These are phyloP conservation scores for Rubus parviflorus DNA, from an alignment of 306 rosid species.

Conservation along the genomic window DNA sequence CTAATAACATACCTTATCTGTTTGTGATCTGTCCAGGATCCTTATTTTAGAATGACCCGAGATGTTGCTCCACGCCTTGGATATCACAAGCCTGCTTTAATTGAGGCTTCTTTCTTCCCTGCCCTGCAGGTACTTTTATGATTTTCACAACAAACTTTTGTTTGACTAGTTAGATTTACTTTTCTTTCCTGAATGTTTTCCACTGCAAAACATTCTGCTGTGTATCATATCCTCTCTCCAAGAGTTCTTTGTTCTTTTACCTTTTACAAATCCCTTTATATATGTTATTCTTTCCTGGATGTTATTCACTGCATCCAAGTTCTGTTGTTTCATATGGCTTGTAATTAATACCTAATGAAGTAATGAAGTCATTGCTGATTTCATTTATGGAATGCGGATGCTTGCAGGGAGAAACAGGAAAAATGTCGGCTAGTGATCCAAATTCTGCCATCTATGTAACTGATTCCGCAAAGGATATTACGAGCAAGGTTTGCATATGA, in stretches of 20 bases:
- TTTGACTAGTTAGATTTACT: neutral
- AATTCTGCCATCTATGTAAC: constrained; percentile 97
- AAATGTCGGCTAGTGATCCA: constrained; percentile 99
- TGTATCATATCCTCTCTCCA: neutral
- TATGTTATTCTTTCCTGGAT: neutral
- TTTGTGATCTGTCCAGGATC: constrained; percentile 63
- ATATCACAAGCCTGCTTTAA: constrained; percentile 81
- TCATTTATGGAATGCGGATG: constrained; percentile 28
- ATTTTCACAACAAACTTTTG: neutral
- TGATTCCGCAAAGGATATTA: constrained; percentile 79
- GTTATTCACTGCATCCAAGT: neutral
- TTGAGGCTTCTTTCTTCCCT: constrained; percentile 86
- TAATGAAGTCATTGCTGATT: constrained; percentile 13
- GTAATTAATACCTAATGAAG: neutral
- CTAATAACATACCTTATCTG: constrained; percentile 12
- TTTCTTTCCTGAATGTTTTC: neutral
- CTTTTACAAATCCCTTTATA: neutral
- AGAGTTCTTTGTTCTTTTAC: neutral
- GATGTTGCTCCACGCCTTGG: constrained; percentile 94
- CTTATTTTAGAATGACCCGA: constrained; percentile 94
- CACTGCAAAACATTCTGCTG: constrained; percentile 13
- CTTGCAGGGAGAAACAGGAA: constrained; percentile 91
- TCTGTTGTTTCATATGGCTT: constrained; percentile 18
- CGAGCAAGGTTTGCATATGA: constrained; percentile 62
- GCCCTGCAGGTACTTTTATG: constrained; percentile 76